These are phyloP conservation scores for Annona squamosa DNA, from an alignment of 164 flowering plant species.

Conservation along the genomic window DNA sequence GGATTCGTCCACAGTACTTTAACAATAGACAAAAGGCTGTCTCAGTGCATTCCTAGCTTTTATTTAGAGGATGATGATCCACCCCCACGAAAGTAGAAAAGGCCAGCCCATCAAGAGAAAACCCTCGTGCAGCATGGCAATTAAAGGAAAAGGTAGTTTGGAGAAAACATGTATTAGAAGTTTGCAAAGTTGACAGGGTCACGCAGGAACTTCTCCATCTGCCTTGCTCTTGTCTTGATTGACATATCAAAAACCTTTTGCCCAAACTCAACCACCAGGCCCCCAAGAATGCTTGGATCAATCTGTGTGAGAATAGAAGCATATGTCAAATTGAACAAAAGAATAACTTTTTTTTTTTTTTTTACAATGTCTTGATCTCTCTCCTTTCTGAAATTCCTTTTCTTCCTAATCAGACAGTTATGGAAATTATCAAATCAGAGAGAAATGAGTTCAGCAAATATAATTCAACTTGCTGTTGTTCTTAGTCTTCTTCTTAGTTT, in stretches of 20 bases:
- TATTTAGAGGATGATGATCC: neutral
- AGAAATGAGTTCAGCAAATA: too few relatives aligned
- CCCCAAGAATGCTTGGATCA: slow-evolving; percentile 18
- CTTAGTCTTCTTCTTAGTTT: too few relatives aligned
- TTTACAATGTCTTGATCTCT: too few relatives aligned
- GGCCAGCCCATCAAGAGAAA: neutral
- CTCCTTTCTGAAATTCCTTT: too few relatives aligned
- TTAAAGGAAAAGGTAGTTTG: neutral
- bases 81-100: neutral
- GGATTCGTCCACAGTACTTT: too few relatives aligned
- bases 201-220: slow-evolving; percentile 23
- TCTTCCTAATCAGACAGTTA: too few relatives aligned
- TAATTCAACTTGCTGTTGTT: too few relatives aligned
- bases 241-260: slow-evolving; percentile 23
- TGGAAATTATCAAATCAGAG: too few relatives aligned
- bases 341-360: too few relatives aligned
- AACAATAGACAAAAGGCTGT: neutral
- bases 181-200: slow-evolving; percentile 13
- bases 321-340: neutral
- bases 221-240: slow-evolving; percentile 20
- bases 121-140: neutral
- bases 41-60: neutral
- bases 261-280: slow-evolving; percentile 19
- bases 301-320: slow-evolving; percentile 7
- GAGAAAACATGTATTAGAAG: slow-evolving; percentile 5